Conservation (phyloP, 169 alveolate genomes). For the Neospora caninum region DNA sequence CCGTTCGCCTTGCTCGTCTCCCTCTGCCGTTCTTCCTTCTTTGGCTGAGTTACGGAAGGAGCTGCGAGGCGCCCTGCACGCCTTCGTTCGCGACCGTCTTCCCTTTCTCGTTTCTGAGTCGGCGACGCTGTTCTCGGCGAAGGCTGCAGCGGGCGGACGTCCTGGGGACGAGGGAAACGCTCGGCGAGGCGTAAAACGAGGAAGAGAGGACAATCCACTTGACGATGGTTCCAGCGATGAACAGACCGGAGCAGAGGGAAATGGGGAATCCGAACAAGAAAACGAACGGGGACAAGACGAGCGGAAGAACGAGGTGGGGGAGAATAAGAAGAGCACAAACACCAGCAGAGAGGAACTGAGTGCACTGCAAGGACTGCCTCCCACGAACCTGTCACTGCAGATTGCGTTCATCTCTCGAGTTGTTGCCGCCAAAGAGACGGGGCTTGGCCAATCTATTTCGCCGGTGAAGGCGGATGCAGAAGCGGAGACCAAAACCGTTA, state of each 20-base stretch:
- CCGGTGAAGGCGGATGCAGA: not conserved
- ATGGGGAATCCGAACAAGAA: not conserved
- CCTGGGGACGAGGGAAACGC: not conserved
- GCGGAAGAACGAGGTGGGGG: not conserved
- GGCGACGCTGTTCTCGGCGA: not conserved
- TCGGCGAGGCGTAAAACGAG: not conserved
- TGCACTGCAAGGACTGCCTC: not conserved
- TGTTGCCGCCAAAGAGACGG: not conserved
- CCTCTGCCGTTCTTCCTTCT: not conserved
- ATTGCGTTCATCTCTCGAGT: not conserved
- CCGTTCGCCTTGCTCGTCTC: not conserved
- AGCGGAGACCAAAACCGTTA: no score
- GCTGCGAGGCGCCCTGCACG: slow-evolving; percentile 12
- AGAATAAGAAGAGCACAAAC: not conserved
- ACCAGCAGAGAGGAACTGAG: not conserved
- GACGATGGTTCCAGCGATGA: not conserved
- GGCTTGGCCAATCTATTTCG: no score
- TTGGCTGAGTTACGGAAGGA: slow-evolving; percentile 1
- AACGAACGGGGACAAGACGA: not conserved
- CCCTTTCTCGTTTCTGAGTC: slow-evolving; percentile 24
- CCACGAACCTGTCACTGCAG: not conserved
- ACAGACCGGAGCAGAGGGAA: not conserved
- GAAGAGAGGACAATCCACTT: not conserved
- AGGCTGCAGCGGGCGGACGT: not conserved
- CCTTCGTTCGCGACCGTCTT: not conserved